Conservation (phyloP, 768 basidiomycete species). For the Naganishia antarctica region DNA sequence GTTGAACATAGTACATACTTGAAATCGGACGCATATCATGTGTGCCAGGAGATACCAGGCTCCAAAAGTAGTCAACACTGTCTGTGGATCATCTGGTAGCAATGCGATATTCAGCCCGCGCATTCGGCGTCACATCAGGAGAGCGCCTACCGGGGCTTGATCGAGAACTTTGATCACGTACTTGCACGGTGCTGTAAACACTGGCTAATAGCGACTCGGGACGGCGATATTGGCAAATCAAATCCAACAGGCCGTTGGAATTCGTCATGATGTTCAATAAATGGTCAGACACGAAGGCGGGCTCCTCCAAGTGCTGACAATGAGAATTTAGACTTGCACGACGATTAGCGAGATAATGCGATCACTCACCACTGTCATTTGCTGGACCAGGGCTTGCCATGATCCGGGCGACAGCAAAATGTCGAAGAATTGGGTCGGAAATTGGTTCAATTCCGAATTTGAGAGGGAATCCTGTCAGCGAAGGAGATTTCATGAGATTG, state of each 20-base stretch:
- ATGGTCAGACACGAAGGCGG: neutral
- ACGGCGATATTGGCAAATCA: neutral
- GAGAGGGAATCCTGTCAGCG: neutral
- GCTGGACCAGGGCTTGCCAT: neutral
- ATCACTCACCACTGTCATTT: neutral
- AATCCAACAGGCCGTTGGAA: neutral
- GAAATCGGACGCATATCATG: conserved; percentile 28
- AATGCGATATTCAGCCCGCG: neutral
- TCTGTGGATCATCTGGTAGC: conserved; percentile 43
- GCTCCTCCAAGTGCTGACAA: neutral
- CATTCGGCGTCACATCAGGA: neutral
- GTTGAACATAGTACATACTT: no score
- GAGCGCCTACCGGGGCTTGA: neutral
- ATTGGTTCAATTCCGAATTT: neutral
- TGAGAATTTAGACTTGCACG: neutral
- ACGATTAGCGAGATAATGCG: no score
- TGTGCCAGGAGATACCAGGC: conserved; percentile 39
- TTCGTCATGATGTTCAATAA: neutral
- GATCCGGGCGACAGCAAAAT: neutral
- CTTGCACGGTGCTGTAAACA: neutral
- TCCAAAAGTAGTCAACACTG: conserved; percentile 40
- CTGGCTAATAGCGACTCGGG: neutral
- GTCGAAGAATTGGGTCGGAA: neutral
- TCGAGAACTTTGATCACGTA: neutral
- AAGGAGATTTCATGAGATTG: neutral